Conservation (phyloP, 2,329 filamentous ascomycete species). For the Diaporthe citri region DNA sequence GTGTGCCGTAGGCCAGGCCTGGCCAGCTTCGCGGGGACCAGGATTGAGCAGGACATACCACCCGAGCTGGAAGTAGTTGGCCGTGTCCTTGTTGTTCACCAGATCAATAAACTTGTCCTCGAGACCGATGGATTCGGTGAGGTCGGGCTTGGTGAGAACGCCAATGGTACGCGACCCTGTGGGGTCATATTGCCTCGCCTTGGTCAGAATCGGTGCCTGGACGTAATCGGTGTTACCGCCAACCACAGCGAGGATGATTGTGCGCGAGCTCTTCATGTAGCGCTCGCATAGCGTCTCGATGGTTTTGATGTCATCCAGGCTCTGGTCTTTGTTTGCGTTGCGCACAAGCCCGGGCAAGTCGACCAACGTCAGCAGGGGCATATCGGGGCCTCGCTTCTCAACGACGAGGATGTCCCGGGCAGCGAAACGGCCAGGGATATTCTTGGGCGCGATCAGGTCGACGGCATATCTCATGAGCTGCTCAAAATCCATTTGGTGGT, state of each 20-base stretch:
- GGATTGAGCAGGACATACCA: constrained; percentile 67
- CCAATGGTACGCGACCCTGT: constrained; percentile 63
- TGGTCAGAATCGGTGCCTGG: constrained; percentile 64
- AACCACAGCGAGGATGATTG: constrained; percentile 68
- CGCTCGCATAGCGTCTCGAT: constrained; percentile 64
- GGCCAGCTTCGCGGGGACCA: constrained; percentile 56
- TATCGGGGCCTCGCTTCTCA: constrained; percentile 69
- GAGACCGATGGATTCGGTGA: constrained; percentile 65
- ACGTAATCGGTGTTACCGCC: constrained; percentile 68
- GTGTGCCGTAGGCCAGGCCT: constrained; percentile 57
- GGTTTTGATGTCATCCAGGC: constrained; percentile 63
- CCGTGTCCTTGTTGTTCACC: constrained; percentile 62
- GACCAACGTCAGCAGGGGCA: constrained; percentile 71
- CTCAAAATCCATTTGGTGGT: constrained; percentile 60
- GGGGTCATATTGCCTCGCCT: constrained; percentile 64
- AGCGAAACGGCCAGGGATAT: constrained; percentile 63
- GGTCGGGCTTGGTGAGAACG: constrained; percentile 65
- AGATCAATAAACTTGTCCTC: constrained; percentile 68
- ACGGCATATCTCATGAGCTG: constrained; percentile 64
- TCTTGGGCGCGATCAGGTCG: constrained; percentile 64
- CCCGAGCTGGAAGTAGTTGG: constrained; percentile 64
- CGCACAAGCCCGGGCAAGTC: constrained; percentile 72
- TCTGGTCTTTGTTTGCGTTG: constrained; percentile 66
- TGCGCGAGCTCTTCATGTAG: constrained; percentile 68
- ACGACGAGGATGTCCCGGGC: constrained; percentile 68